Conservation (phyloP, 2,329 filamentous ascomycete genomes). For the Trichoderma simmonsii region DNA sequence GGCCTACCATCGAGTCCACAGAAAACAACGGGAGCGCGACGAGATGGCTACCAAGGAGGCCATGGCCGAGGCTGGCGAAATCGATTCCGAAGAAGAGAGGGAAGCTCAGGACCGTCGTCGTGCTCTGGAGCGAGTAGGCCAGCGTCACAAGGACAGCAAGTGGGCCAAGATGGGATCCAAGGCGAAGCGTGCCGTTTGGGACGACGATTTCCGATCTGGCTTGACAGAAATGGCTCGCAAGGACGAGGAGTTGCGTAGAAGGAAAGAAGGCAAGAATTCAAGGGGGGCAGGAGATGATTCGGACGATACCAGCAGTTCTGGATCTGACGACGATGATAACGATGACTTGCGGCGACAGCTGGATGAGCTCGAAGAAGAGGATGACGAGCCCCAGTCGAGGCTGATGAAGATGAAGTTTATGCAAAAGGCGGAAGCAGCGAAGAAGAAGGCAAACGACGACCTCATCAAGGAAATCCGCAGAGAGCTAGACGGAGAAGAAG, state of each 20-base stretch:
- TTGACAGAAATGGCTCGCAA: slow-evolving; percentile 77
- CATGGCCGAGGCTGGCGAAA: slow-evolving; percentile 55
- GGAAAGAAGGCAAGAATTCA: slow-evolving; percentile 69
- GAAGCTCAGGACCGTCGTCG: slow-evolving; percentile 67
- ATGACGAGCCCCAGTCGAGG: slow-evolving; percentile 58
- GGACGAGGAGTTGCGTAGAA: slow-evolving; percentile 75
- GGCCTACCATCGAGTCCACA: slow-evolving; percentile 85
- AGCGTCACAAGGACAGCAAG: slow-evolving; percentile 82
- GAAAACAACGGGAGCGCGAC: slow-evolving; percentile 63
- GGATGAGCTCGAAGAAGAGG: slow-evolving; percentile 44
- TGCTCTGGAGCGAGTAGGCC: slow-evolving; percentile 80
- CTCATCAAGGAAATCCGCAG: slow-evolving; percentile 66
- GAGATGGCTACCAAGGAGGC: slow-evolving; percentile 51
- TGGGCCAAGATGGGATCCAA: slow-evolving; percentile 86
- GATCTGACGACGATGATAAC: slow-evolving; percentile 56
- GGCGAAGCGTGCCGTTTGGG: slow-evolving; percentile 78
- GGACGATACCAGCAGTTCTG: slow-evolving; percentile 54
- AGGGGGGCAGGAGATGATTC: slow-evolving; percentile 48
- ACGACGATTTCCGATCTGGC: slow-evolving; percentile 76
- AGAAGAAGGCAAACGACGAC: slow-evolving; percentile 77
- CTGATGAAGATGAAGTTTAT: slow-evolving; percentile 91
- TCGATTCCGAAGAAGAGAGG: slow-evolving; percentile 63
- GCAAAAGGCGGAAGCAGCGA: slow-evolving; percentile 78
- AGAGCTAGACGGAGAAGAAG: slow-evolving; percentile 64
- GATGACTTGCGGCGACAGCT: slow-evolving; percentile 48